Percentiles rank a stretch among this genome's conserved stretches.
Conservation (phyloP, 2,329 filamentous ascomycete genomes). For the Scedosporium dehoogii region DNA sequence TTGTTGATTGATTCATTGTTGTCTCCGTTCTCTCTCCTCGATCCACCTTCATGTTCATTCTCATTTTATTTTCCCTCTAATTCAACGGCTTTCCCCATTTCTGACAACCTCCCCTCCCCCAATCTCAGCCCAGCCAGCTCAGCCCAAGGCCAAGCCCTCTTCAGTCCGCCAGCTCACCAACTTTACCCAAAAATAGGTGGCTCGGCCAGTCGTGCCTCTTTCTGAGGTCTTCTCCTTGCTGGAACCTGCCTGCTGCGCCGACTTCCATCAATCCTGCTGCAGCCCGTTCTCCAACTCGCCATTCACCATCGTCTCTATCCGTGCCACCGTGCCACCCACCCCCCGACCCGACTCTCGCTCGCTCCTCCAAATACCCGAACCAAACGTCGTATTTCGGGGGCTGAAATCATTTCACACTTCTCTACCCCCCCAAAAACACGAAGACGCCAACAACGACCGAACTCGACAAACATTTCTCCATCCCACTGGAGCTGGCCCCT, state of each 20-base stretch:
- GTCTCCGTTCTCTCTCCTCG: not conserved
- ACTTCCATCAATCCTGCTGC: not conserved
- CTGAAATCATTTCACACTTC: not conserved
- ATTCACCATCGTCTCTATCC: not conserved
- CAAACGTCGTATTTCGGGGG: not conserved
- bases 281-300: not conserved
- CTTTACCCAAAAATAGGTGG: not conserved
- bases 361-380: not conserved
- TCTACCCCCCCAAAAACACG: not conserved
- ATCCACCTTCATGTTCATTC: not conserved
- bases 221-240: not conserved
- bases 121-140: not conserved
- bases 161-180: not conserved
- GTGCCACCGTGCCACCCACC: not conserved
- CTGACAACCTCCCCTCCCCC: not conserved
- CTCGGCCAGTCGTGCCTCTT: not conserved
- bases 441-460: not conserved
- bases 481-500: not conserved
- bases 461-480: not conserved
- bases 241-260: not conserved
- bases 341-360: not conserved
- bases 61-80: not conserved
- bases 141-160: conserved; percentile 3
- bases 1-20: not conserved
- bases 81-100: not conserved